Evolutionary conservation across 768 basidiomycete species (phyloP).

Genomic region (Hypholoma fasciculare): DNA sequence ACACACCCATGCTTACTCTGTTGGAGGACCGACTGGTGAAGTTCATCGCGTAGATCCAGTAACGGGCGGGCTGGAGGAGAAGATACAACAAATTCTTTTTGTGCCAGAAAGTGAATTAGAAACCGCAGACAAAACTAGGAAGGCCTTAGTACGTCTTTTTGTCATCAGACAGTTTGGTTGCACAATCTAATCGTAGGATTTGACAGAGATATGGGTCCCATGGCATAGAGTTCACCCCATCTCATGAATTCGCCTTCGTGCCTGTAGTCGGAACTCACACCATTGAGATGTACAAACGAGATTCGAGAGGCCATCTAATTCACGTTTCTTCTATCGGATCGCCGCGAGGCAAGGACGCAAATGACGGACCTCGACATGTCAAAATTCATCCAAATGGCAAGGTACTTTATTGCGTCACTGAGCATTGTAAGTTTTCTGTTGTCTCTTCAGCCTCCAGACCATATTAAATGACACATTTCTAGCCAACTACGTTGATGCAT

Average conservation of each 20-base stretch:
- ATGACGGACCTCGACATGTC: slow-evolving; percentile 54
- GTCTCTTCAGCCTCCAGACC: background rate
- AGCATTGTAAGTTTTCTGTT: slow-evolving; percentile 39
- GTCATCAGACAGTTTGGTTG: slow-evolving; percentile 3
- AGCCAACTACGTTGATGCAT: slow-evolving; percentile 50
- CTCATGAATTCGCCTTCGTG: slow-evolving; percentile 38
- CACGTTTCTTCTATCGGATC: slow-evolving; percentile 39
- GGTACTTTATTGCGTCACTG: slow-evolving; percentile 51
- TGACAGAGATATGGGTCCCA: slow-evolving; percentile 51
- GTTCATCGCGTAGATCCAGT: slow-evolving; percentile 37
- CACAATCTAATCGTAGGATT: background rate
- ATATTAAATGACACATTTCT: background rate
- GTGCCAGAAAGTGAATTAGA: slow-evolving; percentile 42
- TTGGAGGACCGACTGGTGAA: slow-evolving; percentile 53
- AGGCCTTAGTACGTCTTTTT: slow-evolving; percentile 36
- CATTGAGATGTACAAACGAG: slow-evolving; percentile 46
- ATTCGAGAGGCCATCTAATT: slow-evolving; percentile 31
- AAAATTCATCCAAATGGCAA: slow-evolving; percentile 53
- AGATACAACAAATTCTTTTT: slow-evolving; percentile 48
- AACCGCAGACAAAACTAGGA: slow-evolving; percentile 48
- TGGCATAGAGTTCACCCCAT: slow-evolving; percentile 46
- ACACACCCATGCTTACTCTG: slow-evolving; percentile 47
- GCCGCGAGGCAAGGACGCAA: slow-evolving; percentile 32
- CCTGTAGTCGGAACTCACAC: slow-evolving; percentile 49
- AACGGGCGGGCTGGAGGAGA: slow-evolving; percentile 40